These are phyloP conservation scores for Candida tunisiensis DNA, from an alignment of 1,139 yeast genomes.

Conservation along the genomic window DNA sequence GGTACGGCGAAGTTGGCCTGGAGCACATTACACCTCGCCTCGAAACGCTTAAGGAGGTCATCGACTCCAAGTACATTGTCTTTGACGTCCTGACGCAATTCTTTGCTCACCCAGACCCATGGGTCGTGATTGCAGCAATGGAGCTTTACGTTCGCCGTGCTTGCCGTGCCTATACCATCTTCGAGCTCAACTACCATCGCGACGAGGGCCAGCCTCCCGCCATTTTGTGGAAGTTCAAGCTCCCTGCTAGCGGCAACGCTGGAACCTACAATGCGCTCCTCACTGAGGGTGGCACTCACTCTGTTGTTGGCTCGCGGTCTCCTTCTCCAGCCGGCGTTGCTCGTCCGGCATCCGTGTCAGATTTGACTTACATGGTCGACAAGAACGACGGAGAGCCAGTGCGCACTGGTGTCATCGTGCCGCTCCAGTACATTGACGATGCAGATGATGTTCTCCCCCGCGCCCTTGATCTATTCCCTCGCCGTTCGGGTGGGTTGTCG, in stretches of 20 bases:
- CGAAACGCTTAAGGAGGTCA: conserved; percentile 71
- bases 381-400: conserved; percentile 39
- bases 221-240: conserved; percentile 79
- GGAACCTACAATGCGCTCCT: conserved; percentile 23
- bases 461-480: conserved; percentile 60
- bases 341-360: conserved; percentile 86
- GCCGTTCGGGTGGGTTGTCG: conserved; percentile 14
- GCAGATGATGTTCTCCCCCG: conserved; percentile 66
- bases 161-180: conserved; percentile 86
- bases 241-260: conserved; percentile 55
- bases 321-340: conserved; percentile 20
- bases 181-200: conserved; percentile 54
- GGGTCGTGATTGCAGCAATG: conserved; percentile 90
- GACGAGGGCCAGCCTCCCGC: conserved; percentile 39
- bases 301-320: conserved; percentile 19
- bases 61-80: conserved; percentile 90
- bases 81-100: conserved; percentile 92
- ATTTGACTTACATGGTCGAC: conserved; percentile 70
- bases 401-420: conserved; percentile 78
- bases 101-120: conserved; percentile 65
- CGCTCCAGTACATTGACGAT: conserved; percentile 75
- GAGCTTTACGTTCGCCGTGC: conserved; percentile 95
- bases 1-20: conserved; percentile 63
- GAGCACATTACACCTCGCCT: conserved; percentile 65
- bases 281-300: conserved; percentile 7